A percentile compares a stretch with the other conserved stretches of the same genome.
These are phyloP conservation scores for Diaporthe vexans DNA, from an alignment of 2,329 filamentous ascomycete genomes.

Conservation along the genomic window DNA sequence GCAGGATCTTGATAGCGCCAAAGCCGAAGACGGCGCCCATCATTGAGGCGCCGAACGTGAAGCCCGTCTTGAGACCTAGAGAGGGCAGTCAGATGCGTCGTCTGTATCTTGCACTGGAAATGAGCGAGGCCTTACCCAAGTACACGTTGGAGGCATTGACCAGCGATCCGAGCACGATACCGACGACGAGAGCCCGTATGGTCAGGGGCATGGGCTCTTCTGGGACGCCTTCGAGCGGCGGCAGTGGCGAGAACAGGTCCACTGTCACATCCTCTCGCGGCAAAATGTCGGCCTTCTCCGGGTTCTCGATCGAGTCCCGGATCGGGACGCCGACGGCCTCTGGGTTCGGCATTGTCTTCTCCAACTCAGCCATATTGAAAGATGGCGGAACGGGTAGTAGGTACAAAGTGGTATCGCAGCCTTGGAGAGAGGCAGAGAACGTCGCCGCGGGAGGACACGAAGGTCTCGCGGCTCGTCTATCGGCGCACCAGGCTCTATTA, in stretches of 20 bases:
- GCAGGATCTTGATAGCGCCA: slow-evolving; percentile 64
- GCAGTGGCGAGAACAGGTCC: slow-evolving; percentile 45
- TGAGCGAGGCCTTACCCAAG: slow-evolving; percentile 52
- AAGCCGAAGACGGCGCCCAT: slow-evolving; percentile 69
- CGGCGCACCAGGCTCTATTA: slow-evolving; percentile 6
- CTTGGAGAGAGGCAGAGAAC: background rate
- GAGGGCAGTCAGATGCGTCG: background rate
- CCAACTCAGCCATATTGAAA: slow-evolving; percentile 19
- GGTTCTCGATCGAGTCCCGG: slow-evolving; percentile 20
- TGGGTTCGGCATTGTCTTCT: slow-evolving; percentile 24
- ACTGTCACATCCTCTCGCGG: slow-evolving; percentile 31
- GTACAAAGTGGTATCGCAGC: background rate
- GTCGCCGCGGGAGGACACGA: background rate
- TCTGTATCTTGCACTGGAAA: background rate
- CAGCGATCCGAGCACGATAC: slow-evolving; percentile 61
- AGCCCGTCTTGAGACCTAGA: slow-evolving; percentile 59
- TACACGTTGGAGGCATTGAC: slow-evolving; percentile 67
- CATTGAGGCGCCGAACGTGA: slow-evolving; percentile 59
- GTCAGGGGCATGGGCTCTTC: slow-evolving; percentile 60
- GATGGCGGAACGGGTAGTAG: background rate
- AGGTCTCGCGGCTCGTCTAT: background rate
- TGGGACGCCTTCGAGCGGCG: slow-evolving; percentile 45
- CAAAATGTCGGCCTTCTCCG: slow-evolving; percentile 8
- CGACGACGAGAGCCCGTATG: slow-evolving; percentile 60
- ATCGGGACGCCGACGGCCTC: slow-evolving; percentile 8